A percentile compares a stretch with the other conserved stretches of the same genome.
These are phyloP conservation scores for Quercus ilex DNA, from an alignment of 306 rosid genomes.

Conservation along the genomic window DNA sequence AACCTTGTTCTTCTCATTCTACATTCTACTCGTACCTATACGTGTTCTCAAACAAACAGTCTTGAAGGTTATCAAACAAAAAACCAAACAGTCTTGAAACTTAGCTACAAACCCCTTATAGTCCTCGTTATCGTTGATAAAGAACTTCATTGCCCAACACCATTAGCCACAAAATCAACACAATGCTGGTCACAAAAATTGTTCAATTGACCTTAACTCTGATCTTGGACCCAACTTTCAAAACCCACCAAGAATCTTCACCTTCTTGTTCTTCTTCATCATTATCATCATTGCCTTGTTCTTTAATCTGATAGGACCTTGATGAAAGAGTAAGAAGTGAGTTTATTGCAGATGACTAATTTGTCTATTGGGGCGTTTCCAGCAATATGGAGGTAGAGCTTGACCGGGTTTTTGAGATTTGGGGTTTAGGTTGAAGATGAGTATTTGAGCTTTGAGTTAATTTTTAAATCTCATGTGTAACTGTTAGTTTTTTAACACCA, in stretches of 20 bases:
- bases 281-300: constrained; percentile 15
- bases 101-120: constrained; percentile 45
- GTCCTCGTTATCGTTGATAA: constrained; percentile 33
- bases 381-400: constrained; percentile 70
- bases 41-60: constrained; percentile 74
- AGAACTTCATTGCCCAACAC: constrained; percentile 95
- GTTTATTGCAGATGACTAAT: constrained; percentile 79
- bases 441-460: constrained; percentile 71
- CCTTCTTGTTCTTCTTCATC: constrained; percentile 28
- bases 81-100: constrained; percentile 7
- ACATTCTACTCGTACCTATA: constrained; percentile 42
- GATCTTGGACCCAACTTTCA: constrained; percentile 63
- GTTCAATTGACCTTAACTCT: constrained; percentile 67
- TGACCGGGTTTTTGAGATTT: constrained; percentile 56
- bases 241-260: constrained; percentile 55
- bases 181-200: constrained; percentile 63
- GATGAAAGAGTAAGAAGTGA: constrained; percentile 53
- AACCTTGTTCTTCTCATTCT: constrained; percentile 63
- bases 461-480: no score
- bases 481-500: no score
- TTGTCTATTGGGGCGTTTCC: constrained; percentile 81
- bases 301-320: constrained; percentile 36
- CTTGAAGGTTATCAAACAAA: background rate
- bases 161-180: constrained; percentile 77
- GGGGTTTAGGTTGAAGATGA: constrained; percentile 34